Evolutionary conservation across 768 basidiomycete species (phyloP), one percentile per base, ranked within the genome.

Genomic region (Russula dissimulans): DNA sequence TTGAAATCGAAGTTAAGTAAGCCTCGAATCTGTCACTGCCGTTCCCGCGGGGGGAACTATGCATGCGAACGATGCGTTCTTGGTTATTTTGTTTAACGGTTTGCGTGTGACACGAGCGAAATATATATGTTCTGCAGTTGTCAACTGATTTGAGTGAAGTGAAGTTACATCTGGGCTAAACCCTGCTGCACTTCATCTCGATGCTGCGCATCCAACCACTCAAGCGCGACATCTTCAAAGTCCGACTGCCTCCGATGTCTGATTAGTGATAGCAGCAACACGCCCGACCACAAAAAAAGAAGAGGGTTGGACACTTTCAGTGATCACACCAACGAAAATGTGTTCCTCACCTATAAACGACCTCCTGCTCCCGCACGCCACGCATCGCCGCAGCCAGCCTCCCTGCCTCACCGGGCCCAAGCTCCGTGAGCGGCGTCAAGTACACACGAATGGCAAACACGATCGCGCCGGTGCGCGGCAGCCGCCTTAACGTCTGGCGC

Each of bases 361-460:
- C 39, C 4, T 61, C 60, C 61, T 84, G 83, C 22, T 71, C 73
- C 6, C 80, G 78, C 83, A 85, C 85, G 57, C 79, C 80, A 54
- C 79, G 71, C 54, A 87, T 69, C 6, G 84, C 83, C 47, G 76
- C 77, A 5, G 80, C 84, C 66, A 88, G 70, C 54, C 85, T 73
- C n/a, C 76, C 80, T 0, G 83, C 76, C 32, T 83, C 79, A 0
- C 81, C 84, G 8, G 71, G 71, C 10, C 64, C 76, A 1, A 87
- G 67, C 38, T 77, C 76, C n/a, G 72, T 74, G 32, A 85, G 69
- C 14, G 79, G 79, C 32, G 76, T 76, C 53, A 83, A 22, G 70
- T 85, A 85, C 36, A 82, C 83, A 38, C 85, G 77, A 65, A 87
- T 82, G 54, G 82, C 83, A 68, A 88, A 88, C 18, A 85, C 69